Conservation (phyloP, 108 stramenopile genomes). For the Skeletonema grethae region DNA sequence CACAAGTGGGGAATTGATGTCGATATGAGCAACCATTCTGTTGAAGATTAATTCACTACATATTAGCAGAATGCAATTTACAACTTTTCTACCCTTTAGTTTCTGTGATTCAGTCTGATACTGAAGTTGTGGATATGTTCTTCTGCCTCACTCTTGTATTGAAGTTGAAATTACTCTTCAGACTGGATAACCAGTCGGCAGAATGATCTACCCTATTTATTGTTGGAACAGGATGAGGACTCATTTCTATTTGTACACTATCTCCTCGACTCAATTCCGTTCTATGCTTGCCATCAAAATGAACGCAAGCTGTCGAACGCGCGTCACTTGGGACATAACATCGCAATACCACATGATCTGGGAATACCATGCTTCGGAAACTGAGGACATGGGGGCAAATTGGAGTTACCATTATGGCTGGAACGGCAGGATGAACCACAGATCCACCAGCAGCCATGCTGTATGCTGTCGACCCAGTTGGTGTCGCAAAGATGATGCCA, state of each 20-base stretch:
- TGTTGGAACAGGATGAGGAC: slow-evolving; percentile 90
- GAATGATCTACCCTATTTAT: slow-evolving; percentile 85
- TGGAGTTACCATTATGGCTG: slow-evolving; percentile 93
- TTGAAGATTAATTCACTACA: background rate
- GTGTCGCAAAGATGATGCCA: slow-evolving; percentile 95
- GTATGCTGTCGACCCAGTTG: slow-evolving; percentile 97
- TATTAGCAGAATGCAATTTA: background rate
- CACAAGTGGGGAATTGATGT: slow-evolving; percentile 52
- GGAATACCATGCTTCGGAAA: slow-evolving; percentile 95
- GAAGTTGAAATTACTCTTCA: slow-evolving; percentile 88
- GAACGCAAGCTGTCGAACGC: slow-evolving; percentile 84
- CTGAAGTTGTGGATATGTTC: slow-evolving; percentile 3
- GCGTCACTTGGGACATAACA: slow-evolving; percentile 89
- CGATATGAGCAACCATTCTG: slow-evolving; percentile 12
- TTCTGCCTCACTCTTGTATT: slow-evolving; percentile 79
- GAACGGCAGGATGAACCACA: slow-evolving; percentile 97
- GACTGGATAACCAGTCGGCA: slow-evolving; percentile 83
- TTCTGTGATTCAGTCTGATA: background rate
- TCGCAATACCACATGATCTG: slow-evolving; percentile 88
- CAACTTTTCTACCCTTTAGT: background rate
- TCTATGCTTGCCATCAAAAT: slow-evolving; percentile 95
- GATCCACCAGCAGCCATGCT: slow-evolving; percentile 95
- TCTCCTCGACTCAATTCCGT: slow-evolving; percentile 88
- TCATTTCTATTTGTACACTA: slow-evolving; percentile 87
- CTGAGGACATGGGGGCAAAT: slow-evolving; percentile 96